Percentiles rank a stretch among this genome's conserved stretches.
Conservation (phyloP, 768 basidiomycete genomes). For the Phanerochaete carnosa region DNA sequence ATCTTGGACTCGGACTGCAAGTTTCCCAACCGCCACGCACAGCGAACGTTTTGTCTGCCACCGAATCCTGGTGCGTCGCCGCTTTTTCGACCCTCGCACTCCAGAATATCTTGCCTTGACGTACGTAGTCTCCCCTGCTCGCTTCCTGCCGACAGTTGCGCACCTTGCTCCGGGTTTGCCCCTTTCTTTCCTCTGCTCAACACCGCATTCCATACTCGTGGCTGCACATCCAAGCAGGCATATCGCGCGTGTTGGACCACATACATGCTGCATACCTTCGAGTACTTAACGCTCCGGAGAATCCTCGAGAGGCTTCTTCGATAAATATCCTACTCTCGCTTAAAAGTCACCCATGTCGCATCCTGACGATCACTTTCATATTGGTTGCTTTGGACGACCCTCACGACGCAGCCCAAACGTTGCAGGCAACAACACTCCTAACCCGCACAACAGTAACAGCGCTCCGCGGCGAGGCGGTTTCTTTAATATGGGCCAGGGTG, state of each 20-base stretch:
- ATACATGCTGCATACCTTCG: conserved; percentile 12
- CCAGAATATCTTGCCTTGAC: neutral
- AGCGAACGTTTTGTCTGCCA: neutral
- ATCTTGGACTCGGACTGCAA: neutral
- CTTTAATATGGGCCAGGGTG: conserved; percentile 81
- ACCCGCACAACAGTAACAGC: conserved; percentile 9
- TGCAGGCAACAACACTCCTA: conserved; percentile 32
- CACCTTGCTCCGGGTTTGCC: conserved; percentile 5
- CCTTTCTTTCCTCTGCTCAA: neutral
- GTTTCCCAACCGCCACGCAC: neutral
- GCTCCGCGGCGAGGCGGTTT: conserved; percentile 52
- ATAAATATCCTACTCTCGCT: conserved; percentile 35
- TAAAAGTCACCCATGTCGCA: conserved; percentile 59
- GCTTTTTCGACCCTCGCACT: neutral
- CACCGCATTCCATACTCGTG: neutral
- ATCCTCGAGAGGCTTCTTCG: conserved; percentile 20
- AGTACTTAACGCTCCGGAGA: conserved; percentile 18
- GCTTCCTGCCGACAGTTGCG: neutral
- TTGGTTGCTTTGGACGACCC: conserved; percentile 53
- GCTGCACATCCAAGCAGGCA: neutral
- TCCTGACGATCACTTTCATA: conserved; percentile 66
- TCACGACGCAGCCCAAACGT: conserved; percentile 62
- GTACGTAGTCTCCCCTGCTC: conserved; percentile 3
- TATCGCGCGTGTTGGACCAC: neutral
- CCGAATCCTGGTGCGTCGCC: neutral